Evolutionary conservation across 768 basidiomycete species (phyloP), one percentile per base, ranked within the genome.

Genomic region (Leccinum imitatum): DNA sequence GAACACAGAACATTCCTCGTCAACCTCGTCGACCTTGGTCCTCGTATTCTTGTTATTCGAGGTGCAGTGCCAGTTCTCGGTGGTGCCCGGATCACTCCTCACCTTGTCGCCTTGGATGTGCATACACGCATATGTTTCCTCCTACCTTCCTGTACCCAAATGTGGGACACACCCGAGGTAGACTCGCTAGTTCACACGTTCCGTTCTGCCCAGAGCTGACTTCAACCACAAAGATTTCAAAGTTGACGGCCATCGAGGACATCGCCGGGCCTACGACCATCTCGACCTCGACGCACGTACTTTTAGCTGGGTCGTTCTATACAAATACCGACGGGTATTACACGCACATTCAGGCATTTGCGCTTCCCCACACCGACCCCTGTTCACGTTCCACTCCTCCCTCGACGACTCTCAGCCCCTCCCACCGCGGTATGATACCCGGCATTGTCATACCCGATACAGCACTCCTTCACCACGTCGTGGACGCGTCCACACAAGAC

Each of bases 241-340:
- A 56, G 23, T n/a, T 27, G 27, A n/a, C 4, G 1, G 17, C 9
- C 3, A 10, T 23, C 15, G 35, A 54, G 6, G 63, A 23, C 0
- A 41, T 31, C 2, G 35, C 30, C n/a, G 4, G 21, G 8, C 60
- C 48, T 4, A 39, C 14, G 41, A 50, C 52, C 27, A 25, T 69
- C 27, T 69, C 65, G 8, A 69, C 68, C 6, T 65, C 63, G 19
- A 67, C 68, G 1, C 63, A 69, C 56, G 23, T 69, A 5, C 17
- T 70, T 1, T 23, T 68, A 5, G 54, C 63, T 7, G 17, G 27
- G 27, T 61, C 61, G 1, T 41, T 55, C 31, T 55, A 37, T 25
- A 46, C 35, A 13, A 9, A 7, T 23, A 11, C 21, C 3, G 2
- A 27, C 3, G 61, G 59, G 17, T 65, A 59, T 58, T 7, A 5